phyloP scores from a whole-genome alignment of 1,139 yeast genomes.

The Scheffersomyces parashehatae region DNA sequence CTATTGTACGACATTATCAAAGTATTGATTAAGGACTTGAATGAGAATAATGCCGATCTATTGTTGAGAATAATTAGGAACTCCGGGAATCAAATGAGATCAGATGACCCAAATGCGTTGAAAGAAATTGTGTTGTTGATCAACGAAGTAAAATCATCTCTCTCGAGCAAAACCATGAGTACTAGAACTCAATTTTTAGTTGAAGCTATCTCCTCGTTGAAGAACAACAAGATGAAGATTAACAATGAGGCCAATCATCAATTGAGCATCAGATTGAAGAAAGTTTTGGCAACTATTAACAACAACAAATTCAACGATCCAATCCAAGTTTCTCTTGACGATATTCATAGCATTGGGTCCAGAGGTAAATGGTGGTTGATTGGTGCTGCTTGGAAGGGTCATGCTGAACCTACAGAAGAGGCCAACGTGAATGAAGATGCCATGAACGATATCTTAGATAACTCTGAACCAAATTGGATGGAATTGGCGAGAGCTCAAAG shows the following conservation, averaged over 20 bases:
- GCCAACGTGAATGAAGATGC: constrained; percentile 32
- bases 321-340: constrained; percentile 78
- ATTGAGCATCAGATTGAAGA: constrained; percentile 62
- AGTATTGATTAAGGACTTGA: constrained; percentile 54
- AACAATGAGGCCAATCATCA: constrained; percentile 49
- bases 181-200: constrained; percentile 80
- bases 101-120: constrained; percentile 86
- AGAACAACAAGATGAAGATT: constrained; percentile 75
- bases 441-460: constrained; percentile 59
- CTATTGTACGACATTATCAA: constrained; percentile 76
- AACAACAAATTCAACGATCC: constrained; percentile 63
- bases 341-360: constrained; percentile 71
- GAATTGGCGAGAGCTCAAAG: constrained; percentile 82
- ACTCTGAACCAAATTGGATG: constrained; percentile 84
- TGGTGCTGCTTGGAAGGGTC: constrained; percentile 94
- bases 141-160: constrained; percentile 24
- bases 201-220: constrained; percentile 82
- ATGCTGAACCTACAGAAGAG: constrained; percentile 22
- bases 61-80: constrained; percentile 69
- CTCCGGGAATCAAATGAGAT: constrained; percentile 81
- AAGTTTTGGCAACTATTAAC: constrained; percentile 56
- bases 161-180: constrained; percentile 32
- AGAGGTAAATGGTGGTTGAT: constrained; percentile 99
- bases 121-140: constrained; percentile 75
- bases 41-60: constrained; percentile 76